Conservation (phyloP, 345 rosid species). For the Schrenkiella parvula region DNA sequence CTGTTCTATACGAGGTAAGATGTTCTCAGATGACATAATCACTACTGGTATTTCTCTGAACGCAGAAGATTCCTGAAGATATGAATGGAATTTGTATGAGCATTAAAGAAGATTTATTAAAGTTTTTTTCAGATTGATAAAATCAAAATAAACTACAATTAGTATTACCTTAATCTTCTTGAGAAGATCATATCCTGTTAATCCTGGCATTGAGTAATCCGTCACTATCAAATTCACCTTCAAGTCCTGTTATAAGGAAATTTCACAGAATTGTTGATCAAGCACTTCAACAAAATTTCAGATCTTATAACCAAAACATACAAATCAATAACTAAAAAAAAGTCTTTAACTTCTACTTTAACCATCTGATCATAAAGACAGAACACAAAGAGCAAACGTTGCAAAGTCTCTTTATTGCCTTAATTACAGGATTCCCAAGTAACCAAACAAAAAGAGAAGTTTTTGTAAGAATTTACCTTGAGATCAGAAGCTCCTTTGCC, state of each 20-base stretch:
- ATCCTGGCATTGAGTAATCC: slow-evolving; percentile 84
- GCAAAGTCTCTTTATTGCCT: neutral
- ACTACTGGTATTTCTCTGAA: slow-evolving; percentile 75
- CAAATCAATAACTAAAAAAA: neutral
- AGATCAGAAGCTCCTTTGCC: slow-evolving; percentile 46
- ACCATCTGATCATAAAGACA: neutral
- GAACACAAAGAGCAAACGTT: neutral
- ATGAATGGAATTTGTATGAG: neutral
- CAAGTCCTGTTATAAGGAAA: slow-evolving; percentile 44
- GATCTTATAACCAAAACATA: neutral
- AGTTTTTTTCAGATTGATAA: neutral
- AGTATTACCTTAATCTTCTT: slow-evolving; percentile 61
- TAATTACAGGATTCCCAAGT: slow-evolving; percentile 17
- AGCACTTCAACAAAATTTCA: neutral
- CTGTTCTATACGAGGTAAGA: slow-evolving; percentile 67
- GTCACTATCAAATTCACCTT: slow-evolving; percentile 79
- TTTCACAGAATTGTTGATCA: neutral
- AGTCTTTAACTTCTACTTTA: neutral
- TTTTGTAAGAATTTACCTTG: slow-evolving; percentile 39
- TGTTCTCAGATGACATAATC: slow-evolving; percentile 81
- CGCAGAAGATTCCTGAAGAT: slow-evolving; percentile 55
- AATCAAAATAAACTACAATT: neutral
- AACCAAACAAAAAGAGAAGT: slow-evolving; percentile 3
- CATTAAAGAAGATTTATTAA: neutral
- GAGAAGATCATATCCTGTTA: slow-evolving; percentile 79